Evolutionary conservation across 1,284 basidiomycete species (phyloP), one percentile per base, ranked within the genome.

Genomic region (Ustilago tritici): DNA sequence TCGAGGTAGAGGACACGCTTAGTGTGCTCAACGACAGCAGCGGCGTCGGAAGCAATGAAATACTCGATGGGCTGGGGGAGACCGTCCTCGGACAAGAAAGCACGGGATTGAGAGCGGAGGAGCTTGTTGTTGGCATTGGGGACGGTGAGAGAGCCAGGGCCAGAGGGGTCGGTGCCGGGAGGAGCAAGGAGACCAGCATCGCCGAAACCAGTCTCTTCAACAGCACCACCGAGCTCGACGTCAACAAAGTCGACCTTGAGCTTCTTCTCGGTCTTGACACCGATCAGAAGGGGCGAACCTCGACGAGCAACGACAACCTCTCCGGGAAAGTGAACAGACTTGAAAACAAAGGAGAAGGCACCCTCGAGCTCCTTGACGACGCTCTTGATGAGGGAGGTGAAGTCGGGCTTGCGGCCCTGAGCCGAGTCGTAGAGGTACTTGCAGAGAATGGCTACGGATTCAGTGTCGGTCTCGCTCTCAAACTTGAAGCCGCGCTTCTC

Each of bases 341-440:
- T 99, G 93, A 99, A 98, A 82, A 98, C 95, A 87, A 99, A 98
- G n/a, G 97, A 97, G 84, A 99, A 99, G 10, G 97, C 98, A 60
- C 97, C 97, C 88, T 99, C 95, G 64, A 99, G 91, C 88, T 99
- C 97, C 89, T 96, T 98, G 86, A 99, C 89, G 60, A 98, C 95
- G 49, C 93, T 91, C 91, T 98, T 98, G 90, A 98, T 89, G 77
- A 99, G 90, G 61, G 92, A 91, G 72, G 93, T 95, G 88, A 99
- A 99, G 72, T 91, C 92, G 80, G 95, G 89, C 77, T 92, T 91
- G 89, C 95, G 95, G 87, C 92, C 92, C 54, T 92, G 92, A 82
- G 95, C 93, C 56, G 93, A 92, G 88, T 99, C 97, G 88, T 93
- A 99, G 80, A 99, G 91, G 88, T 98, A 99, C 89, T 98, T 98